Base-by-base conservation (phyloP, 2,329 filamentous ascomycete species). In the Diaporthe vaccinii region DNA sequence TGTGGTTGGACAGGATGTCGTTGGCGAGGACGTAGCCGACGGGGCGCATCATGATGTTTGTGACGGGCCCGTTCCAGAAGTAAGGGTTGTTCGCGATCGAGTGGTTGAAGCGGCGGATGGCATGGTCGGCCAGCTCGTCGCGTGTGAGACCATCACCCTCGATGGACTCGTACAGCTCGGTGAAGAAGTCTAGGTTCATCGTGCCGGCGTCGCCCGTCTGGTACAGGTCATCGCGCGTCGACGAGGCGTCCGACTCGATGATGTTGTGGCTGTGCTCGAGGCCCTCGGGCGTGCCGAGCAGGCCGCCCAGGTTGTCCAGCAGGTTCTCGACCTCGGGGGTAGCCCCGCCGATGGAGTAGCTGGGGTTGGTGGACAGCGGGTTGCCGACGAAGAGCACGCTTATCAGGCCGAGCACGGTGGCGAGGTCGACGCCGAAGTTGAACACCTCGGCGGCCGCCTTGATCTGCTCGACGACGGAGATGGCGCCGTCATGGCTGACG, bases 311-410 rank as follows among this genome's bases (percentile, higher is more conserved):
- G 62, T 55, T 59, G 51, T 68, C 55, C 28, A 68, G 67, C 61
- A 77, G 41, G 36, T 70, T 72, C 36, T 58, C 34, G 17, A 49
- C 57, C 15, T 36, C 10, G 55, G 49, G 9, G 73, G 55, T 36
- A 46, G 51, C 17, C 83, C 62, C 84, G 22, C 84, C 85, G 58
- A 87, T 87, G 2, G 85, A 87, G 77, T 86, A 86, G 12, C 85
- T 82, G 7, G 85, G 62, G 7, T 67, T 25, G 20, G 31, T 1
- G 41, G 62, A 67, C 41, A 67, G 85, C 65, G 84, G 84, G 70
- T 87, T 84, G 3, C 86, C 86, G 49, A 82, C 84, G 80, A 83
- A 85, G 41, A 87, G 82, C 20, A 85, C 85, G 44, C 85, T 86
- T 82, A 86, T 85, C 5, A 85, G 78, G 53, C 83, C 82, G 9